phyloP scores from a whole-genome alignment of 179 eudicot species.

The Beta lomatogona region DNA sequence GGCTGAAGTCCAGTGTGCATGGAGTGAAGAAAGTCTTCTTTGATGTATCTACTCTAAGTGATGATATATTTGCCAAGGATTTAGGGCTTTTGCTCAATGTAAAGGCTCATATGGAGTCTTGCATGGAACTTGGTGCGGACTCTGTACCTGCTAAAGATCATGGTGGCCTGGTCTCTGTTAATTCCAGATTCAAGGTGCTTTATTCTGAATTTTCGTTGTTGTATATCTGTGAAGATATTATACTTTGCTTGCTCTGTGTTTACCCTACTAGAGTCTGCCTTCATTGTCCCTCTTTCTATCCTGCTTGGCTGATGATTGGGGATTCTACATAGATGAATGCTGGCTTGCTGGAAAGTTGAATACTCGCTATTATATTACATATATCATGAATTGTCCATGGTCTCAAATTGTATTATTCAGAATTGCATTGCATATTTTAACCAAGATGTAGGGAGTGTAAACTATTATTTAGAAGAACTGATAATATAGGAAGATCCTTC shows the following conservation, averaged over 20 bases:
- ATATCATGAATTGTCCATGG: not conserved
- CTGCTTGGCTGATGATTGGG: not conserved
- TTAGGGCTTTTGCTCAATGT: constrained; percentile 53
- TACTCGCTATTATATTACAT: not conserved
- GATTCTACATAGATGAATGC: not conserved
- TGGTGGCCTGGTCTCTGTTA: constrained; percentile 35
- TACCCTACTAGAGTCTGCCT: not conserved
- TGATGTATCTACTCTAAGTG: constrained; percentile 41
- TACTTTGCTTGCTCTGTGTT: not conserved
- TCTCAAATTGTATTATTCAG: not conserved
- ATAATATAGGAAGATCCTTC: not conserved
- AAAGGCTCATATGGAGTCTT: constrained; percentile 45
- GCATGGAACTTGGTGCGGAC: constrained; percentile 39
- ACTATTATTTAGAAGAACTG: not conserved
- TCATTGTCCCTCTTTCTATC: not conserved
- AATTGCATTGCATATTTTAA: not conserved
- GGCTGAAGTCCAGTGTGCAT: constrained; percentile 46
- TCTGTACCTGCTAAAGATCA: constrained; percentile 35
- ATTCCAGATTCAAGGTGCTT: constrained; percentile 58
- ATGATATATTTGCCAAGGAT: constrained; percentile 56
- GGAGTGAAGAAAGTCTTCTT: constrained; percentile 50
- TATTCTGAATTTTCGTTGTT: not conserved
- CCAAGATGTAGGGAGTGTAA: not conserved
- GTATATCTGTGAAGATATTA: not conserved
- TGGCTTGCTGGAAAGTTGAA: not conserved